Conservation (phyloP, 352 stramenopile genomes). For the Pythium volutum region DNA sequence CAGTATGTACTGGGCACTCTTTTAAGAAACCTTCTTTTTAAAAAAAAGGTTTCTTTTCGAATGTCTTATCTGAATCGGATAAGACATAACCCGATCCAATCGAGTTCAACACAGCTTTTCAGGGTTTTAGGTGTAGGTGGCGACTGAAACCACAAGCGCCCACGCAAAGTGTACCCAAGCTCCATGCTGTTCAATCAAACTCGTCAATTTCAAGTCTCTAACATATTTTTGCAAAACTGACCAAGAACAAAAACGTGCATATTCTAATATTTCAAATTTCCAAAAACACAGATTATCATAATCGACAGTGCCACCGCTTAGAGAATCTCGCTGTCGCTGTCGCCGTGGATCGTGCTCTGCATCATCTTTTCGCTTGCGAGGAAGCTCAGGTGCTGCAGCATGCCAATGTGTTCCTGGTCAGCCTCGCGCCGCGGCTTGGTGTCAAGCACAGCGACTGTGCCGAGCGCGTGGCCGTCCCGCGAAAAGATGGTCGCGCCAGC, state of each 20-base stretch:
- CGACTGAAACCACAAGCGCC: too few species aligned
- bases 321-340: constrained; percentile 80
- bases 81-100: too few species aligned
- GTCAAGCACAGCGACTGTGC: constrained; percentile 82
- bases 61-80: too few species aligned
- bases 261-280: constrained; percentile 7
- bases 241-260: constrained; percentile 5
- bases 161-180: too few species aligned
- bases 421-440: constrained; percentile 72
- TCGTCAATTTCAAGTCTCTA: too few species aligned
- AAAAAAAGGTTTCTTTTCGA: too few species aligned
- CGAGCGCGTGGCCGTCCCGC: constrained; percentile 68
- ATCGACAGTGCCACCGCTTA: constrained; percentile 17
- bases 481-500: constrained; percentile 83
- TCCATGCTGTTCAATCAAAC: too few species aligned
- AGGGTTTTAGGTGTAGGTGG: too few species aligned
- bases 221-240: neutral
- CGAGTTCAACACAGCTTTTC: too few species aligned
- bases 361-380: constrained; percentile 87
- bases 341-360: constrained; percentile 72
- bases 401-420: constrained; percentile 85
- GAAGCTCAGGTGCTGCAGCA: constrained; percentile 87
- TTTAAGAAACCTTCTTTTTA: too few species aligned
- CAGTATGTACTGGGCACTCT: too few species aligned
- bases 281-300: constrained; percentile 19